Base-by-base conservation (phyloP, 371 early-diverging fungal genomes). In the Mucor lusitanicus region DNA sequence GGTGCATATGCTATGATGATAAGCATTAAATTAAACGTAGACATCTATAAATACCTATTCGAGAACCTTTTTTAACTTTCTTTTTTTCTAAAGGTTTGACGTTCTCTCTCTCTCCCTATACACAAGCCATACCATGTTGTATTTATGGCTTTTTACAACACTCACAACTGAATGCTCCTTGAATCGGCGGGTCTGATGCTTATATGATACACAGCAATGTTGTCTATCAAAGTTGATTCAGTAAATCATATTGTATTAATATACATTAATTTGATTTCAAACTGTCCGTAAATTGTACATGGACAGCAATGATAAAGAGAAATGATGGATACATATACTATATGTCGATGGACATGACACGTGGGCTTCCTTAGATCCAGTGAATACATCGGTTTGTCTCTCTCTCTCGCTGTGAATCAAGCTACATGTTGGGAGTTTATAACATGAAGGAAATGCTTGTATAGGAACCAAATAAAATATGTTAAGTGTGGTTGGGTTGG, bases 401-500 rank as follows among this genome's bases (percentile, higher is more conserved):
- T 9, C 8, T 35, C 1, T 19, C 3, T 48, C n/a, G 21, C n/a
- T 23, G 23, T 21, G 23, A 48, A 23, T 48, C 40, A 40, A 17
- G 40, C 17, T 40, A 40, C 40, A 40, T 40, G 21, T 46, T 46
- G 21, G 46, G 46, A 46, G 46, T 21, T 46, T 46, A 46, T 19
- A 46, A 46, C 46, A 46, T 21, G 21, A 21, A 46, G 23, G 21
- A 23, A 50, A 23, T 12, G 21, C 9, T 53, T 23, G 19, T 48
- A 48, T 48, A 53, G 53, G 50, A 27, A 15, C 53, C 53, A 53
- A 53, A 27, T 25, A 50, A 33, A 15, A 23, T 27, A 37, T 48
- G 50, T 48, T 48, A 37, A 50, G 60, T 59, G 61, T 33, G 37
- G 33, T 1, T 37, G 54, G 42, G 67, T 67, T 61, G 67, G 62